Conservation (phyloP, 768 basidiomycete species). For the Psilocybe azurescens region DNA sequence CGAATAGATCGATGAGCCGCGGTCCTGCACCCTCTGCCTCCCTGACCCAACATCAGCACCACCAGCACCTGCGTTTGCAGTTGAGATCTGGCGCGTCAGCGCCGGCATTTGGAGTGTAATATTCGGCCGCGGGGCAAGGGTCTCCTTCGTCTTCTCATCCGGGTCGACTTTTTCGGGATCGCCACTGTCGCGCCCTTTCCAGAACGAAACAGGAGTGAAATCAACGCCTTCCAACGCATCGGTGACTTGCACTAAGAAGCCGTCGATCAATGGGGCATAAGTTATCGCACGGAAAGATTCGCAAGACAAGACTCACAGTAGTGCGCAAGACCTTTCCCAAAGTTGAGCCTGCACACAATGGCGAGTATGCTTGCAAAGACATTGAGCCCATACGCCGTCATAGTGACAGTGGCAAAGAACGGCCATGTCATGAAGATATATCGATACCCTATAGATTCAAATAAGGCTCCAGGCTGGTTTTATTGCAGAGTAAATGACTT, state of each 20-base stretch:
- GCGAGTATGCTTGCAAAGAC: conserved; percentile 47
- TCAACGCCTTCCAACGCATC: conserved; percentile 45
- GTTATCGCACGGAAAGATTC: too few species aligned
- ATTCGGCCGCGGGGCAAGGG: neutral
- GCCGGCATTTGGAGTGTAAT: conserved; percentile 8
- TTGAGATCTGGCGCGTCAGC: neutral
- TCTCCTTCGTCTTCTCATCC: neutral
- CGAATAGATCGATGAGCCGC: conserved; percentile 32
- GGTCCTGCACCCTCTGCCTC: conserved; percentile 4
- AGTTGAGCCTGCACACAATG: conserved; percentile 55
- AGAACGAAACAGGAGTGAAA: conserved; percentile 49
- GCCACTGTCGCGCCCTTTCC: conserved; percentile 26
- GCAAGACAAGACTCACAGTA: conserved; percentile 43
- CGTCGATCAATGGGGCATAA: neutral
- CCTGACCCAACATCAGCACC: neutral
- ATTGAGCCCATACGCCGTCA: conserved; percentile 46
- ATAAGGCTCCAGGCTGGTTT: neutral
- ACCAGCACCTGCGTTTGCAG: too few species aligned
- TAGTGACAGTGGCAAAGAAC: conserved; percentile 53
- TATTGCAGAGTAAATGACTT: conserved; percentile 22
- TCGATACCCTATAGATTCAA: conserved; percentile 39
- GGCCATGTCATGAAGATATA: conserved; percentile 49
- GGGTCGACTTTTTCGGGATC: conserved; percentile 24
- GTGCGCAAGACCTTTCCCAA: conserved; percentile 58
- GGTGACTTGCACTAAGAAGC: conserved; percentile 40